Percentiles rank a stretch among this genome's conserved stretches.
Evolutionary conservation across 306 rosid genomes (phyloP).

Genomic region (Cicer yamashitae): DNA sequence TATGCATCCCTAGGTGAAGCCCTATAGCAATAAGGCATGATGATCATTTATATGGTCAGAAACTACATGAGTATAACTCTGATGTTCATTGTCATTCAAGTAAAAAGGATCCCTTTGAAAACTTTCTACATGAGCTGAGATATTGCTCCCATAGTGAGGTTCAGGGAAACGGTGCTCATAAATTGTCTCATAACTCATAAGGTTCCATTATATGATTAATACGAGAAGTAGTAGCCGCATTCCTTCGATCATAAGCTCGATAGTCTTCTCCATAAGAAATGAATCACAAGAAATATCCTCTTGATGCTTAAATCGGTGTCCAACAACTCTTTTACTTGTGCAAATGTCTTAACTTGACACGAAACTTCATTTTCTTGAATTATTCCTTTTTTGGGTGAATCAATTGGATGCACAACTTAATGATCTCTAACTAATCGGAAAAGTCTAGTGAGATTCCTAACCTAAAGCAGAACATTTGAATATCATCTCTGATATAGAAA

Average conservation of each 20-base stretch:
- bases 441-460: constrained; percentile 77
- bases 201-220: constrained; percentile 45
- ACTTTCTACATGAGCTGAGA: constrained; percentile 52
- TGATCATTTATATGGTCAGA: constrained; percentile 56
- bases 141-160: constrained; percentile 44
- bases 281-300: constrained; percentile 64
- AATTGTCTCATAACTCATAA: constrained; percentile 47
- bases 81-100: constrained; percentile 58
- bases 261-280: constrained; percentile 69
- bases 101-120: constrained; percentile 50
- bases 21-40: constrained; percentile 44
- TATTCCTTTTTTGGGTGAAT: constrained; percentile 43
- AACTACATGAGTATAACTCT: constrained; percentile 49
- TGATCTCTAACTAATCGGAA: constrained; percentile 65
- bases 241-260: constrained; percentile 76
- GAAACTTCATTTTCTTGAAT: constrained; percentile 46
- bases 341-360: constrained; percentile 43
- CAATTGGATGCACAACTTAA: constrained; percentile 41
- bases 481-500: constrained; percentile 28
- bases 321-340: constrained; percentile 44
- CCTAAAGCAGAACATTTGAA: constrained; percentile 57
- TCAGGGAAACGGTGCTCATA: constrained; percentile 56
- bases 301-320: constrained; percentile 46
- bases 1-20: constrained; percentile 55
- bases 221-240: constrained; percentile 48